Evolutionary conservation across 2,329 filamentous ascomycete genomes (phyloP), one percentile per base, ranked within the genome.

Genomic region (Alternaria infectoria): DNA sequence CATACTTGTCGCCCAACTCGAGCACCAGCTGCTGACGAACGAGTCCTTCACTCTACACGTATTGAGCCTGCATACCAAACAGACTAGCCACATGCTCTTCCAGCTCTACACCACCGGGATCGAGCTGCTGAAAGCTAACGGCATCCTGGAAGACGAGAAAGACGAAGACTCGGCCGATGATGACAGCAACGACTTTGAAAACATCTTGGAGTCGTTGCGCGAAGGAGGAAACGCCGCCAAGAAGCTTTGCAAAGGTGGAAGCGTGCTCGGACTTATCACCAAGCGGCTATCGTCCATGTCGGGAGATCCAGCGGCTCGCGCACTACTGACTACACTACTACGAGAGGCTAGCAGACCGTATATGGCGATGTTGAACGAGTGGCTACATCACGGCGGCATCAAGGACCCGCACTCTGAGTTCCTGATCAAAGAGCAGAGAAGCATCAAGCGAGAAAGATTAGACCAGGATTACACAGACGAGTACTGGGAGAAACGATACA

Each of bases 391-490:
- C 75, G 96, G 96, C 43, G 93, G 91, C 52, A 98, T 99, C 79
- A 93, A 91, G 74, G 96, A 99, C 77, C 93, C 94, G 0, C 95
- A 98, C 78, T 88, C 90, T 1, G 96, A 99, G 79, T 99, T 99
- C 71, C 83, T 99, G 57, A 90, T 99, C 75, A 96, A 96, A 76
- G 96, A 98, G 79, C 93, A 97, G 73, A 96, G 95, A 80, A 97
- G 94, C 74, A 97, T 99, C 72, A 91, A 91, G 62, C 88, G 96
- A 44, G 96, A 98, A 78, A 88, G 92, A 62, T 83, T 99, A 3
- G 93, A 98, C 75, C 91, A 97, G 76, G 96, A 99, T 79, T 99
- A 98, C 75, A 99, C 95, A 0, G 96, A 99, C 78, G 96, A 99
- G 75, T 99, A 99, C 80, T 99, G 96, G 96, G 96, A 99, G 79